Base-by-base conservation (phyloP, 257 asterid species). In the Petunia secreta region DNA sequence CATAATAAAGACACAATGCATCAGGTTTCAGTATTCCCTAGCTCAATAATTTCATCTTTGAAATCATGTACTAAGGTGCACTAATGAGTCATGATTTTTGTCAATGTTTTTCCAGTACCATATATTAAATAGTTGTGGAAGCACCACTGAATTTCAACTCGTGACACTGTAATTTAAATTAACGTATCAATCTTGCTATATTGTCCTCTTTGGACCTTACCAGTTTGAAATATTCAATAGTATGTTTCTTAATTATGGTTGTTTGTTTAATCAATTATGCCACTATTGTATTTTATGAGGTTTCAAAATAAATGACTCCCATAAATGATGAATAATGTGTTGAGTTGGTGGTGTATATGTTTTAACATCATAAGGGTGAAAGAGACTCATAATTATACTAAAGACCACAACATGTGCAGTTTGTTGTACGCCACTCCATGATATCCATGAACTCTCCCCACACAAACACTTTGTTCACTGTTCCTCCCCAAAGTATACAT, bases 381-480 rank as follows among this genome's bases (percentile, higher is more conserved):
- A 38, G 34, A 40, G 37, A 40, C 13, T 7, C 1, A 6, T 40
- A 6, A n/a, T 2, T 13, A 68, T 57, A 54, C 2, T 46, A 6
- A 67, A 44, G 82, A 67, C 75, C 75, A 82, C 58, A 58, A 16
- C 82, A 82, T 69, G 82, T 77, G 82, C 39, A 67, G 36, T 55
- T 77, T 77, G 36, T 8, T 25, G 48, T 75, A 74, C 40, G 14
- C 14, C 46, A n/a, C 39, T 73, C 14, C 62, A 10, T 34, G 11
- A 34, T 54, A 58, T 58, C 14, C 57, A 41, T 76, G 69, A 76
- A 76, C 4, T 8, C 57, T n/a, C 6, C 69, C 65, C 69, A 54
- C 36, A 44, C 13, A 58, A 59, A 59, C 57, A 15, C 44, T 38
- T 44, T 41, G 55, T n/a, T 3, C 55, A 15, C 25, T 62, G n/a